Conservation (phyloP, 345 rosid species). For the Anastatica hierochuntica region DNA sequence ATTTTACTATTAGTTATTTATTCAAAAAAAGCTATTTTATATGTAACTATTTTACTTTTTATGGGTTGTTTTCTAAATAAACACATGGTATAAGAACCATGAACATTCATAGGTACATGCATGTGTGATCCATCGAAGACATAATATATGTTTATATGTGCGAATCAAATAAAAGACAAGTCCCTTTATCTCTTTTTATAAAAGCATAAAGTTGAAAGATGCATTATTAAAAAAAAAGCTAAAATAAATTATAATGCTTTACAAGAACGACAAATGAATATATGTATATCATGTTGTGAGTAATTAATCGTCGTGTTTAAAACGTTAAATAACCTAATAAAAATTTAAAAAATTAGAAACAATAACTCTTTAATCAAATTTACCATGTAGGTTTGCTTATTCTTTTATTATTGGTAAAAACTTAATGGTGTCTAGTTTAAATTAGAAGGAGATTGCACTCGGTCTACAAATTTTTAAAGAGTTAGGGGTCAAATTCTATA, state of each 20-base stretch:
- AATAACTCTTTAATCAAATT: too few species aligned
- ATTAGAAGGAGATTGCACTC: too few species aligned
- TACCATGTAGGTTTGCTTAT: too few species aligned
- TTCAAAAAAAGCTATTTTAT: neutral
- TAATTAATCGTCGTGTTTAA: neutral
- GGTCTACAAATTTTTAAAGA: too few species aligned
- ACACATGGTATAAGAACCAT: slow-evolving; percentile 23
- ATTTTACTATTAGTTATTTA: neutral
- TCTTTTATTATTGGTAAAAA: too few species aligned
- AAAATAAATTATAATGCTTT: slow-evolving; percentile 2
- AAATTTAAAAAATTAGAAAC: too few species aligned
- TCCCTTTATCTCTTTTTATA: slow-evolving; percentile 18
- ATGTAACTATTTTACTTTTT: slow-evolving; percentile 13
- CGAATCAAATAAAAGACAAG: slow-evolving; percentile 16
- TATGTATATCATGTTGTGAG: neutral
- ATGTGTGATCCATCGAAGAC: slow-evolving; percentile 24
- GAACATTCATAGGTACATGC: slow-evolving; percentile 24
- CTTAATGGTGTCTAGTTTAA: too few species aligned
- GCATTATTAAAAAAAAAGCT: neutral
- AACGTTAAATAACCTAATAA: neutral
- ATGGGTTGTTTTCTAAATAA: slow-evolving; percentile 25
- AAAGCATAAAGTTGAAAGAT: slow-evolving; percentile 20
- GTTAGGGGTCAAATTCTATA: too few species aligned
- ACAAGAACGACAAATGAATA: slow-evolving; percentile 21
- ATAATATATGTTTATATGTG: neutral